Conservation (phyloP, 2,329 filamentous ascomycete species). For the Clonostachys chloroleuca region DNA sequence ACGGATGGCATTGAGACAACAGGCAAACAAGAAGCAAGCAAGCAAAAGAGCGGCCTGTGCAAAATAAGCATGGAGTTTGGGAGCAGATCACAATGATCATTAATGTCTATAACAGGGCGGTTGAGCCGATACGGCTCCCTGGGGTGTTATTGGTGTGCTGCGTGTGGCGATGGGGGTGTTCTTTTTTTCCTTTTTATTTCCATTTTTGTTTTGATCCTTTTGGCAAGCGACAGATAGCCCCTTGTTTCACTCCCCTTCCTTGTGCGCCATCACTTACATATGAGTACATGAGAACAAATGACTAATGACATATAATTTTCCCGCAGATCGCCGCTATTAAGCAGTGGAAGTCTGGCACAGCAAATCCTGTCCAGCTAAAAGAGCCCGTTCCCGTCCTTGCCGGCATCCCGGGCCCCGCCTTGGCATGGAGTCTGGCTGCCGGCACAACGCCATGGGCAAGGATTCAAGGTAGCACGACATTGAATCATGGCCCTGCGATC, state of each 20-base stretch:
- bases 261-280: neutral
- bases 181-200: neutral
- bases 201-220: neutral
- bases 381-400: neutral
- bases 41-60: too few relatives aligned
- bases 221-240: neutral
- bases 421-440: too few relatives aligned
- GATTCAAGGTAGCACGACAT: too few relatives aligned
- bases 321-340: conserved; percentile 7
- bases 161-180: neutral
- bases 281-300: conserved; percentile 1
- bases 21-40: too few relatives aligned
- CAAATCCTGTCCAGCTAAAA: neutral
- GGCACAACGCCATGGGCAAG: too few relatives aligned
- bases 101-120: too few relatives aligned
- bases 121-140: too few relatives aligned
- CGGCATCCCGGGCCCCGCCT: too few relatives aligned
- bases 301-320: conserved; percentile 2
- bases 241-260: neutral
- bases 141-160: too few relatives aligned
- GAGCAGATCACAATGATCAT: too few relatives aligned
- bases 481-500: neutral
- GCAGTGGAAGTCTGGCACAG: neutral
- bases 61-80: too few relatives aligned
- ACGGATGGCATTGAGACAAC: too few relatives aligned